Base-by-base conservation (phyloP, 2,329 filamentous ascomycete genomes). In the Xylariales sp. region DNA sequence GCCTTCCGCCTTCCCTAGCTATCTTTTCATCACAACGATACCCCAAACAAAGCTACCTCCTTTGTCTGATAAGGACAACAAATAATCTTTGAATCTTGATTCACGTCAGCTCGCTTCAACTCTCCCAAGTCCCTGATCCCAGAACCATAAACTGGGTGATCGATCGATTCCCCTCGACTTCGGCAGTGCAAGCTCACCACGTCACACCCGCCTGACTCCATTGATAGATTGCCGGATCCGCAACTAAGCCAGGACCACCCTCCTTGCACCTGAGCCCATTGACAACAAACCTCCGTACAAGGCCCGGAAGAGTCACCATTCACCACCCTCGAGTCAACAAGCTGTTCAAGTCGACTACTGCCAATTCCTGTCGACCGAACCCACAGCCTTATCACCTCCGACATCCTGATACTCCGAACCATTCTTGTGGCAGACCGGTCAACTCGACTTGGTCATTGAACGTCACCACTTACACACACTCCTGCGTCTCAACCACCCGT, bases 301-400 rank as follows among this genome's bases (percentile, higher is more conserved):
- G 51, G 45, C 39, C 46, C 47, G 46, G 60, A 66, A 65, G 69
- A 73, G 69, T 72, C 62, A 70, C 62, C 66, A 68, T 64, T 68
- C 61, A 57, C 64, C 65, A 40, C 62, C 52, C 55, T 57, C 52
- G 59, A 67, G 52, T 56, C 54, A 54, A 48, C 55, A 50, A 41
- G 44, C 49, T 45, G 43, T 42, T 46, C 37, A 50, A 46, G 49
- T 52, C 49, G 42, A 45, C 41, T 42, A 34, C 36, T 43, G 33
- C 46, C 44, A 46, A 45, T 61, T 57, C 62, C 62, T 53, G 11
- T 16, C 10, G 8, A 10, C 35, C 21, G 21, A 15, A 27, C 24
- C 24, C 24, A 27, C 8, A 8, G 8, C 24, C 8, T n/a, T 27
- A 27, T 27, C 24, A 27, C 24, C 24, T 8, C 24, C 24, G 8